Evolutionary conservation across 352 stramenopile genomes (phyloP), one percentile per base, ranked within the genome.

Genomic region (Blastocystis sp.): DNA sequence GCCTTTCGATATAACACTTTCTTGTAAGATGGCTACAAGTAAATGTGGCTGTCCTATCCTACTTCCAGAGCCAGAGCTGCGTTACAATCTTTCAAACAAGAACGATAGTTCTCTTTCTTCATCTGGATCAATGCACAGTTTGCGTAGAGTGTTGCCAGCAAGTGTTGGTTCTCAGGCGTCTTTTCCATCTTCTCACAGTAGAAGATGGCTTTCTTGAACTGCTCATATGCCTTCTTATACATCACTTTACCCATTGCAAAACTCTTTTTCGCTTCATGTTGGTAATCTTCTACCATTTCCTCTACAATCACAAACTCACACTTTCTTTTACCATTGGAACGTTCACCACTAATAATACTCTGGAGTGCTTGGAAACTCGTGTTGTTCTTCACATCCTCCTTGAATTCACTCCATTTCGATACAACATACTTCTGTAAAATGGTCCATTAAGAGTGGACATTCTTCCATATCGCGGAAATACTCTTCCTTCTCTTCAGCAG

Each of bases 241-340:
- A 75, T 75, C 24, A 24, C 35, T 6, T 16, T 46, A 0, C 65
- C 65, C 27, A 56, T 75, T 0, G 65, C 65, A 54, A 75, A 75
- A 27, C 65, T 75, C 32, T 56, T 51, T 43, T 75, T 75, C 65
- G 65, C 65, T 43, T 75, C 65, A 4, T 75, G 65, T 43, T 75
- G 65, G 65, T 57, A 75, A 54, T 75, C 65, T 27, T 75, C 65
- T 21, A 75, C 65, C 65, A 75, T 75, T 54, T 75, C 65, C 65
- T 75, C 65, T 75, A 51, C 65, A 37, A 75, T 9, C 35, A 12
- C 0, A 42, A n/a, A 19, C 7, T 3, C 12, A 75, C 12, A 14
- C 29, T 27, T n/a, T n/a, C 32, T 7, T 7, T 7, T 27, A 75
- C 65, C 65, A 54, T 75, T 46, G 21, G 65, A 39, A 39, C 65